Conservation (phyloP, 495 filamentous ascomycete genomes). For the Penicillium manginii region DNA sequence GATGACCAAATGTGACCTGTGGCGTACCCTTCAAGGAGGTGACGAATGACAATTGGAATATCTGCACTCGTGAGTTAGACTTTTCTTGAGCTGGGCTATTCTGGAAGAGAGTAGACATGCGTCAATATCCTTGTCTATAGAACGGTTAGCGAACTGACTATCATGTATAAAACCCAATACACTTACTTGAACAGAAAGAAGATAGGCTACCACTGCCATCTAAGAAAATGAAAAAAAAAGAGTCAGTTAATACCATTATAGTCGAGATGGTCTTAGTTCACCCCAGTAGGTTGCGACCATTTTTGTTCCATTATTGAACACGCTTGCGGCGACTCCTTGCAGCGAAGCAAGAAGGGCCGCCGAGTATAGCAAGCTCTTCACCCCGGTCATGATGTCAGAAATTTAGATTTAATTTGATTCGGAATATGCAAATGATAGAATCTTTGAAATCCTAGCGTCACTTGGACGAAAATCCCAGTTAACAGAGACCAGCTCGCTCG, state of each 20-base stretch:
- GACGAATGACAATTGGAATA: constrained; percentile 13
- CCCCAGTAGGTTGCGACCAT: neutral
- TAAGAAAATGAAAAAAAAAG: no score
- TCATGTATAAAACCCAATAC: neutral
- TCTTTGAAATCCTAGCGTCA: neutral
- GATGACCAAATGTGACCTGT: neutral
- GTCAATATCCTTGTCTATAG: neutral
- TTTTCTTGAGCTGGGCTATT: no score
- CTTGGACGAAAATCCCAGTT: neutral
- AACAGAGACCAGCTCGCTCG: neutral
- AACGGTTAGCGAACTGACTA: neutral
- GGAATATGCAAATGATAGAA: no score
- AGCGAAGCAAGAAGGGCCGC: constrained; percentile 5
- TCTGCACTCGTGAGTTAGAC: neutral
- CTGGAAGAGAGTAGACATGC: neutral
- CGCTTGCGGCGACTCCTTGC: constrained; percentile 3
- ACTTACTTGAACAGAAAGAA: constrained; percentile 11
- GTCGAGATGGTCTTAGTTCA: neutral
- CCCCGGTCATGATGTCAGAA: neutral
- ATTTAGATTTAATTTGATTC: neutral
- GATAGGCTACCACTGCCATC: constrained; percentile 10
- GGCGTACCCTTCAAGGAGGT: constrained; percentile 2
- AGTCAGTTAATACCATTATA: neutral
- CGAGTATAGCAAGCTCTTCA: constrained; percentile 4
- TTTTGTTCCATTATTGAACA: neutral